Percentiles rank a stretch among this genome's conserved stretches.
These are phyloP conservation scores for Candida sojae DNA, from an alignment of 1,139 yeast species.

Conservation along the genomic window DNA sequence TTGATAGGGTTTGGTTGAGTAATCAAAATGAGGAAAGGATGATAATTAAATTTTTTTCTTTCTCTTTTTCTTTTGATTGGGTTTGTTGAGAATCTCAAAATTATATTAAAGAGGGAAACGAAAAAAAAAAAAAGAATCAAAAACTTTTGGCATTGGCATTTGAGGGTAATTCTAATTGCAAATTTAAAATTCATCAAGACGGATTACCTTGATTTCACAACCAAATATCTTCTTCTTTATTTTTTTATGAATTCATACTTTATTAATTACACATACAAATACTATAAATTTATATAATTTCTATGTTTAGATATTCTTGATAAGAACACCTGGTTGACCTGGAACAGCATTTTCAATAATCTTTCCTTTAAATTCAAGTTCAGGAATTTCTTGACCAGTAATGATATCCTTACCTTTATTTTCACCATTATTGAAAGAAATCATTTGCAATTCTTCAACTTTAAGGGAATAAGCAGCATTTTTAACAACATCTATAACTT, in stretches of 20 bases:
- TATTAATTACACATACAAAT: slow-evolving; percentile 7
- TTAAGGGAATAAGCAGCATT: slow-evolving; percentile 67
- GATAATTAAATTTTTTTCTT: too few relatives aligned
- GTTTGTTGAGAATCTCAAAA: too few relatives aligned
- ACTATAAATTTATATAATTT: slow-evolving; percentile 18
- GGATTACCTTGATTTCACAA: too few relatives aligned
- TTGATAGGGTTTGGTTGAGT: too few relatives aligned
- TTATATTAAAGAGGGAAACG: too few relatives aligned
- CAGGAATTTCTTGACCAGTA: slow-evolving; percentile 67
- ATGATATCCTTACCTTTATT: slow-evolving; percentile 61
- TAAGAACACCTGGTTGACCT: slow-evolving; percentile 86
- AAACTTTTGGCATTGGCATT: too few relatives aligned
- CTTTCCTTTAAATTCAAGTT: slow-evolving; percentile 62
- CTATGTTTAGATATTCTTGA: slow-evolving; percentile 53
- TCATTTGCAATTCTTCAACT: slow-evolving; percentile 53
- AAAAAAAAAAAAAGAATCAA: too few relatives aligned
- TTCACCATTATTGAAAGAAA: slow-evolving; percentile 63
- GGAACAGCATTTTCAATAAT: slow-evolving; percentile 85
- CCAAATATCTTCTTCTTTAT: background rate
- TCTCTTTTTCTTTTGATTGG: too few relatives aligned
- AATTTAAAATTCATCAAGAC: too few relatives aligned
- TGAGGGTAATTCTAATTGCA: too few relatives aligned
- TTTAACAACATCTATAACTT: slow-evolving; percentile 56
- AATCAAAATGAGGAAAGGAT: too few relatives aligned
- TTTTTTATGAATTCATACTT: background rate